phyloP scores from a whole-genome alignment of 139 green algal species.

The Coelastrella sp. region DNA sequence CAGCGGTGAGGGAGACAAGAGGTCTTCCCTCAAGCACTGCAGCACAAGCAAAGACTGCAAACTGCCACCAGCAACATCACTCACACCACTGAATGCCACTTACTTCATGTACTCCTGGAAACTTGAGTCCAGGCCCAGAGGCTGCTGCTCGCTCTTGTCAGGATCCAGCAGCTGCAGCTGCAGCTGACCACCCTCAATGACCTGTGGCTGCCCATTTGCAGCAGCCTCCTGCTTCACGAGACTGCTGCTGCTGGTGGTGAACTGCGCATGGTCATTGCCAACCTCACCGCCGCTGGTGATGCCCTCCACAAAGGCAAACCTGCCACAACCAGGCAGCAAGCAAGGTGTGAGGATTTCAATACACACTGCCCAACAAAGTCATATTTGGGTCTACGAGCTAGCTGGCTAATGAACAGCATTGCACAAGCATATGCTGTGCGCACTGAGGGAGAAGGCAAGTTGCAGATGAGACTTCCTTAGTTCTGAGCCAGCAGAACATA shows the following conservation, averaged over 20 bases:
- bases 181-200: conserved; percentile 47
- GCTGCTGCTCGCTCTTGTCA: conserved; percentile 68
- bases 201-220: not conserved
- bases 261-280: conserved; percentile 22
- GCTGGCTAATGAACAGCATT: not conserved
- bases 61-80: not conserved
- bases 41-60: no score
- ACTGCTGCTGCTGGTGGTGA: conserved; percentile 19
- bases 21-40: no score
- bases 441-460: no score
- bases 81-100: not conserved
- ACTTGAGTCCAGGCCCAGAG: conserved; percentile 54
- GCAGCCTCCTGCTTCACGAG: not conserved
- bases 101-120: conserved; percentile 86
- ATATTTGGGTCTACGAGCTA: no score
- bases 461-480: no score
- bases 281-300: conserved; percentile 28
- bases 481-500: conserved; percentile 38
- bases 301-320: conserved; percentile 43
- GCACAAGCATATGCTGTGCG: no score
- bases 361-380: not conserved
- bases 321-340: not conserved
- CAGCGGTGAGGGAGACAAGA: no score
- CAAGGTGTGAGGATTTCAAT: not conserved
- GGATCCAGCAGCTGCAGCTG: conserved; percentile 79